Evolutionary conservation across 352 stramenopile species (phyloP).

Genomic region (Globisporangium cederbergense): DNA sequence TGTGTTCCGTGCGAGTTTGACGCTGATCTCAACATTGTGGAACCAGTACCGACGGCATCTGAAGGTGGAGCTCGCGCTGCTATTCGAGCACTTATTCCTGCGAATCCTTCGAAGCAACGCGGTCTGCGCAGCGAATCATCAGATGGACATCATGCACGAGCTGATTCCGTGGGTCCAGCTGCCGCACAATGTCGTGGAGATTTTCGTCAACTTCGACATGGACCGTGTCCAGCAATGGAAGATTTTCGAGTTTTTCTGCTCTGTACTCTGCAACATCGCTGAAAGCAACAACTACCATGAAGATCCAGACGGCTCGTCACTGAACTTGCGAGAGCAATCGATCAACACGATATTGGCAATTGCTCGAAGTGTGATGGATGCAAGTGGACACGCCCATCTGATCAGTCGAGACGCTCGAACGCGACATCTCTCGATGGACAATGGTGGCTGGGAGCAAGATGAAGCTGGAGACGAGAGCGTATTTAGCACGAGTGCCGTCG

Average conservation of each 20-base stretch:
- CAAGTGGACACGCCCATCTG: constrained; percentile 80
- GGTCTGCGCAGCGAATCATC: constrained; percentile 42
- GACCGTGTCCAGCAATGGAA: constrained; percentile 87
- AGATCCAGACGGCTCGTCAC: constrained; percentile 37
- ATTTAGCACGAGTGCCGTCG: not conserved
- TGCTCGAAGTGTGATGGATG: constrained; percentile 81
- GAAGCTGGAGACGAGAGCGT: constrained; percentile 29
- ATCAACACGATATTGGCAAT: constrained; percentile 78
- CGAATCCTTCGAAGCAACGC: constrained; percentile 60
- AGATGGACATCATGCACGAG: constrained; percentile 78
- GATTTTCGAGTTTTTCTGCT: constrained; percentile 84
- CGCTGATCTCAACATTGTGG: constrained; percentile 74
- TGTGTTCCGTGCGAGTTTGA: constrained; percentile 60
- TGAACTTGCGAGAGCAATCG: constrained; percentile 55
- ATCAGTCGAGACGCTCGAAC: constrained; percentile 79
- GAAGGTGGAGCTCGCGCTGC: constrained; percentile 77
- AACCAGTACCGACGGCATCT: constrained; percentile 81
- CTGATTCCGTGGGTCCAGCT: constrained; percentile 77
- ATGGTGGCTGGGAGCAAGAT: constrained; percentile 83
- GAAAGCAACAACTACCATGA: constrained; percentile 38
- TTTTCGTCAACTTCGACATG: constrained; percentile 88
- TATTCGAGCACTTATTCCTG: constrained; percentile 82
- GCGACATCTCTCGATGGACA: constrained; percentile 77
- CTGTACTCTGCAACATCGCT: constrained; percentile 65
- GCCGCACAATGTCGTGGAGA: constrained; percentile 84